Base-by-base conservation (phyloP, 768 basidiomycete genomes). In the Clavaria fumosa region DNA sequence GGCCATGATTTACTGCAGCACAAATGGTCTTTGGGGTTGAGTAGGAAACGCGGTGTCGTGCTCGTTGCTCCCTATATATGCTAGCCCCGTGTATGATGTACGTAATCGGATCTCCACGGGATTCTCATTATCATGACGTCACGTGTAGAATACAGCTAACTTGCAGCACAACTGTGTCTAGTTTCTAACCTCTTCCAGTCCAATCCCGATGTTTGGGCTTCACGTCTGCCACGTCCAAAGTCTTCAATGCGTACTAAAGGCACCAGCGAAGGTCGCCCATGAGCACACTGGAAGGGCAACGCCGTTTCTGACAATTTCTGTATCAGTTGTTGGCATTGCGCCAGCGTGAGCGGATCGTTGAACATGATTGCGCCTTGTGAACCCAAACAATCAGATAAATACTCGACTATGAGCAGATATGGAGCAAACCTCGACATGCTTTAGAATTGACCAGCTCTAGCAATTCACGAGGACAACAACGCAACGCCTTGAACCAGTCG, bases 281-380 rank as follows among this genome's bases (percentile, higher is more conserved):
- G 95, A 22, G 95, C 95, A 58, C 95, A 99, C 53, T 86, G 85
- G 57, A 95, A 96, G 2, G 93, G 91, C 49, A 85, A 80, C 3
- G 67, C 64, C 2, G 88, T 86, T 43, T 67, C 53, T 6, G 78
- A 66, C 20, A 99, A 65, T 45, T 74, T 67, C 4, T 50, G 47
- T 31, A 97, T 64, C 28, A 99, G 67, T 33, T 64, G 59, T 46
- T 67, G 53, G 53, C 86, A 85, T 51, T 95, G 86, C 23, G 64
- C 63, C 5, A 59, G 38, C 10, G 63, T 71, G 34, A 99, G 62
- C 0, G 63, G 41, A 52, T 97, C 91, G 47, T 91, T 91, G 64
- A 95, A 95, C 89, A 96, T 95, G 55, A 95, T 84, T 2, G 93
- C 91, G 37, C 91, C 90, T 95, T 53, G 15, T 35, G 35, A 18